Evolutionary conservation across 495 filamentous ascomycete genomes (phyloP).

Genomic region (Lepraria neglecta): DNA sequence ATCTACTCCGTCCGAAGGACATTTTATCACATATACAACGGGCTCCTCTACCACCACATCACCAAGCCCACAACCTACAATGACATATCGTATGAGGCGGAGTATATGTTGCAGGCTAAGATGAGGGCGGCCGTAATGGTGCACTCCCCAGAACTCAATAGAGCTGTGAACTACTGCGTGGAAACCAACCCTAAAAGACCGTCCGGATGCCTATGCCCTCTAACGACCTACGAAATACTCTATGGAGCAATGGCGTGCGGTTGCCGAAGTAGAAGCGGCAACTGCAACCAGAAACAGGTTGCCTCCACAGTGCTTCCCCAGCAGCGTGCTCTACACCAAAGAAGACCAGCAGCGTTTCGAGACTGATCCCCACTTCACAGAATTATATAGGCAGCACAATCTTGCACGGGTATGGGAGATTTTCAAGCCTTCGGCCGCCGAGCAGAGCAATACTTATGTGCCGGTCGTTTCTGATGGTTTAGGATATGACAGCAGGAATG

Average conservation of each 20-base stretch:
- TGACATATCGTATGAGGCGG: slow-evolving; percentile 20
- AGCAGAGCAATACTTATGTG: too few relatives aligned
- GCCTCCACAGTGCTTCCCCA: slow-evolving; percentile 13
- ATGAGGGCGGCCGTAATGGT: slow-evolving; percentile 38
- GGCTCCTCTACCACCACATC: slow-evolving; percentile 1
- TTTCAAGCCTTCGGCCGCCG: too few relatives aligned
- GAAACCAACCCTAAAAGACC: slow-evolving; percentile 2
- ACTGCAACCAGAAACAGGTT: background rate
- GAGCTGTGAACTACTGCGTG: slow-evolving; percentile 9
- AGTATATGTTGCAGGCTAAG: background rate
- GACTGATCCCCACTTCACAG: background rate
- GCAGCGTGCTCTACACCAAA: slow-evolving; percentile 14
- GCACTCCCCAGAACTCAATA: slow-evolving; percentile 40
- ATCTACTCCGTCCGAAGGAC: slow-evolving; percentile 19
- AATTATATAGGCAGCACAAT: too few relatives aligned
- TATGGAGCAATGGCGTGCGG: slow-evolving; percentile 11
- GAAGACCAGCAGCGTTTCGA: slow-evolving; percentile 18
- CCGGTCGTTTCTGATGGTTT: too few relatives aligned
- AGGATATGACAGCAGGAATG: too few relatives aligned
- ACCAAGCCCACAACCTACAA: background rate
- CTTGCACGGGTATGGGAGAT: too few relatives aligned
- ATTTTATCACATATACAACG: background rate
- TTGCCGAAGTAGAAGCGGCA: background rate
- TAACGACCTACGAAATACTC: background rate
- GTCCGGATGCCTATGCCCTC: background rate